These are phyloP conservation scores for Wallemia mellicola DNA, from an alignment of 1,284 basidiomycete genomes.

Conservation along the genomic window DNA sequence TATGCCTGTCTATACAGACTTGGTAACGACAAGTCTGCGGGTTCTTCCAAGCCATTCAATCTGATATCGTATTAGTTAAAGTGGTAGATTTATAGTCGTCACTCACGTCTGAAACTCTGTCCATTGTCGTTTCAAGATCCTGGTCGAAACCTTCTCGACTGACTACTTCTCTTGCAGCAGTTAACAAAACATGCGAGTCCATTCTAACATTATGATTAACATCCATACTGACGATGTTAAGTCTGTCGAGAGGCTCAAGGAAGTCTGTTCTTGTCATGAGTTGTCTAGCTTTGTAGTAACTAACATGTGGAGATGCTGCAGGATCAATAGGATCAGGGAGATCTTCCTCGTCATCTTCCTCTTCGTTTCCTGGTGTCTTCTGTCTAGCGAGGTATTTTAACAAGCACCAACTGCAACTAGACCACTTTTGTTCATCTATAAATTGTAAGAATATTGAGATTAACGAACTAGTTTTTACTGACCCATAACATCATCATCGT, in stretches of 20 bases:
- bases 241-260: slow-evolving; percentile 24
- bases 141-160: slow-evolving; percentile 41
- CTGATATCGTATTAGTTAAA: too few species aligned
- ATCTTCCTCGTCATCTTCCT: slow-evolving; percentile 18
- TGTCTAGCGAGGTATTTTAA: slow-evolving; percentile 30
- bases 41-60: background rate
- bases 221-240: slow-evolving; percentile 46
- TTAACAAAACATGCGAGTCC: slow-evolving; percentile 41
- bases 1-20: background rate
- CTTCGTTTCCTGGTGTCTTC: slow-evolving; percentile 5
- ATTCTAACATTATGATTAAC: slow-evolving; percentile 45
- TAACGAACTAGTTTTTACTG: too few species aligned
- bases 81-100: background rate
- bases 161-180: slow-evolving; percentile 35
- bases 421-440: slow-evolving; percentile 59
- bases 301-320: slow-evolving; percentile 26
- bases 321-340: slow-evolving; percentile 17
- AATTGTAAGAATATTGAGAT: too few species aligned
- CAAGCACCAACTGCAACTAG: slow-evolving; percentile 43
- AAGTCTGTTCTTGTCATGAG: slow-evolving; percentile 62
- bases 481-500: slow-evolving; percentile 66
- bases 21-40: background rate
- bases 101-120: slow-evolving; percentile 28
- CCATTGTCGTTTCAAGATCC: slow-evolving; percentile 32
- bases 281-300: slow-evolving; percentile 33